Conservation (phyloP, 2,329 filamentous ascomycete species). For the Beauveria sp. region DNA sequence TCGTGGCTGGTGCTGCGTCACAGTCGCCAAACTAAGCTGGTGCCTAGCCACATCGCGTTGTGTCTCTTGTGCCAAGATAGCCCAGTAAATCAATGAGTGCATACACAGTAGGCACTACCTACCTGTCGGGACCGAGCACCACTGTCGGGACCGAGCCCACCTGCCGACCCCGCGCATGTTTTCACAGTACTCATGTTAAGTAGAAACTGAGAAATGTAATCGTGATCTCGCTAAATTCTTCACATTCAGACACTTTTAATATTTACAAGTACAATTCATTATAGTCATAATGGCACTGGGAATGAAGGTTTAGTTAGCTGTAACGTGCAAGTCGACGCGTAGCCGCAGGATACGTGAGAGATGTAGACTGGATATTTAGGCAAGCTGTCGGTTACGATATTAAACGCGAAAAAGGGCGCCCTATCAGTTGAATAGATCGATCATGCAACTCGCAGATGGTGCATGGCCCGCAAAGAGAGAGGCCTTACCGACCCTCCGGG, state of each 20-base stretch:
- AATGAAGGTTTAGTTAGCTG: no score
- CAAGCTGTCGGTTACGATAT: neutral
- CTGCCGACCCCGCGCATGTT: neutral
- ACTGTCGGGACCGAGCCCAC: neutral
- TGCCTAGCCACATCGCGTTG: no score
- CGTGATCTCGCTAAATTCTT: no score
- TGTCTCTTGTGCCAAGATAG: no score
- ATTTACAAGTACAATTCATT: no score
- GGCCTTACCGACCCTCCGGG: neutral
- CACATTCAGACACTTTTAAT: no score
- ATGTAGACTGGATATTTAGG: neutral
- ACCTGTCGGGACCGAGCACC: neutral
- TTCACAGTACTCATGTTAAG: no score
- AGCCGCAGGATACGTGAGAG: neutral
- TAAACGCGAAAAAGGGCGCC: neutral
- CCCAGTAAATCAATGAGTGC: no score
- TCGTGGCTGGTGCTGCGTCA: no score
- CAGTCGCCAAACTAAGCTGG: no score
- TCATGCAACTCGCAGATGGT: neutral
- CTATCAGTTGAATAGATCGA: neutral
- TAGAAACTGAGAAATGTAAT: no score
- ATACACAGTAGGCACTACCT: neutral
- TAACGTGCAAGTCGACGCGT: neutral
- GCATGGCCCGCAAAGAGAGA: neutral
- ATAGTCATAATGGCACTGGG: no score